phyloP scores from a whole-genome alignment of 2,329 filamentous ascomycete genomes.

The Trichoderma pleuroti region DNA sequence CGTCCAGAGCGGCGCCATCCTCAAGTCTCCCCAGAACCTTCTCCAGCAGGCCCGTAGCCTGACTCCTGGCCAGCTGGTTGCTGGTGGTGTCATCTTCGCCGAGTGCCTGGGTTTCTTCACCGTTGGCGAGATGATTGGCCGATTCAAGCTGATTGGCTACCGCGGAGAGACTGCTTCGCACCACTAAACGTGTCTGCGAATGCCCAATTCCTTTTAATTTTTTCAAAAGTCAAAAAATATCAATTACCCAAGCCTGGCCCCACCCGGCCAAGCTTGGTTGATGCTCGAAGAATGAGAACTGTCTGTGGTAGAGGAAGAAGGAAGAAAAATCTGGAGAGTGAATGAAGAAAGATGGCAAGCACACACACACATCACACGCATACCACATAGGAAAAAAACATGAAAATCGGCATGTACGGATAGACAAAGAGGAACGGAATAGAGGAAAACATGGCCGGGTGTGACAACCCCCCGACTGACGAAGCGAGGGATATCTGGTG shows the following conservation, averaged over 20 bases:
- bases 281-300: neutral
- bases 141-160: slow-evolving; percentile 94
- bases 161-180: slow-evolving; percentile 63
- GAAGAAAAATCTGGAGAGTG: neutral
- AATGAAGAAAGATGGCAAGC: neutral
- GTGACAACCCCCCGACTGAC: neutral
- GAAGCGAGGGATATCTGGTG: slow-evolving; percentile 6
- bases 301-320: neutral
- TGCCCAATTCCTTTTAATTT: neutral
- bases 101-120: slow-evolving; percentile 97
- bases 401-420: slow-evolving; percentile 16
- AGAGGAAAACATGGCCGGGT: slow-evolving; percentile 9
- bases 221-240: neutral
- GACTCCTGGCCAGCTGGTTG: slow-evolving; percentile 64
- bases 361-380: neutral
- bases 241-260: neutral
- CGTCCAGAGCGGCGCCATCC: slow-evolving; percentile 60
- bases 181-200: slow-evolving; percentile 45
- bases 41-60: slow-evolving; percentile 63
- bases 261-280: neutral
- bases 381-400: neutral
- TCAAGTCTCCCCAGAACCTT: slow-evolving; percentile 55
- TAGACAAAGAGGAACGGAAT: slow-evolving; percentile 17
- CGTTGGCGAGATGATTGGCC: slow-evolving; percentile 92
- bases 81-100: slow-evolving; percentile 73